These are phyloP conservation scores for Pyropia yezoensis DNA, from an alignment of 23 red algal species.

Conservation along the genomic window DNA sequence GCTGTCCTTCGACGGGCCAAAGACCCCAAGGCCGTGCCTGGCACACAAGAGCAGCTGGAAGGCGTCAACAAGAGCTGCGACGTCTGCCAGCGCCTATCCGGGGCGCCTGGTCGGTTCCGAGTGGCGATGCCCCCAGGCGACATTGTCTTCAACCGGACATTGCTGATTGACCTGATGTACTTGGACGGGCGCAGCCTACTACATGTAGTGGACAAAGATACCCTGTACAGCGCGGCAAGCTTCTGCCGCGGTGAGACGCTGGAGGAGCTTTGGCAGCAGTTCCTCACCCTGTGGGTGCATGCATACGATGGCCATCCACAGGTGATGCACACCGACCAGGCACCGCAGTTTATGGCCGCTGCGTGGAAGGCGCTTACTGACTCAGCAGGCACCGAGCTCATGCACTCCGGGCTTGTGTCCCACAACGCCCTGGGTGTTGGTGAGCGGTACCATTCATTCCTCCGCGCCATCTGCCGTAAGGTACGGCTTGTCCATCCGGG, in stretches of 20 bases:
- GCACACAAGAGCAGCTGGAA: no score
- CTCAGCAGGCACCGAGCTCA: background rate
- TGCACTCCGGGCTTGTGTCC: background rate
- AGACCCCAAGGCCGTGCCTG: no score
- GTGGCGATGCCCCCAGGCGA: constrained; percentile 3
- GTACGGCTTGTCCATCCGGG: background rate
- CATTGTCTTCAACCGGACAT: constrained; percentile 11
- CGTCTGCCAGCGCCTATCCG: no score
- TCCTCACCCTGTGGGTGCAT: no score
- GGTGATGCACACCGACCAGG: no score
- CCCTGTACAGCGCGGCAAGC: no score
- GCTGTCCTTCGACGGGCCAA: no score
- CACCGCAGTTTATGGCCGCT: background rate
- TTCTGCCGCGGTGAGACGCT: no score
- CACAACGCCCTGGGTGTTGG: constrained; percentile 11
- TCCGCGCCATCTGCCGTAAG: constrained; percentile 5
- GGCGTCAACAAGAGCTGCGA: no score
- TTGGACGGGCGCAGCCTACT: constrained; percentile 3
- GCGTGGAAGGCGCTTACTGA: background rate
- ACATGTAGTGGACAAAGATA: constrained; percentile 7
- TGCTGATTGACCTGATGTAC: constrained; percentile 2
- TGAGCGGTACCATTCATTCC: constrained; percentile 5
- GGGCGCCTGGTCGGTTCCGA: background rate
- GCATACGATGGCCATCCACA: no score
- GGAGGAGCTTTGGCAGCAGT: no score